Conservation (phyloP, 2,329 filamentous ascomycete genomes). For the Phoma herbarum region DNA sequence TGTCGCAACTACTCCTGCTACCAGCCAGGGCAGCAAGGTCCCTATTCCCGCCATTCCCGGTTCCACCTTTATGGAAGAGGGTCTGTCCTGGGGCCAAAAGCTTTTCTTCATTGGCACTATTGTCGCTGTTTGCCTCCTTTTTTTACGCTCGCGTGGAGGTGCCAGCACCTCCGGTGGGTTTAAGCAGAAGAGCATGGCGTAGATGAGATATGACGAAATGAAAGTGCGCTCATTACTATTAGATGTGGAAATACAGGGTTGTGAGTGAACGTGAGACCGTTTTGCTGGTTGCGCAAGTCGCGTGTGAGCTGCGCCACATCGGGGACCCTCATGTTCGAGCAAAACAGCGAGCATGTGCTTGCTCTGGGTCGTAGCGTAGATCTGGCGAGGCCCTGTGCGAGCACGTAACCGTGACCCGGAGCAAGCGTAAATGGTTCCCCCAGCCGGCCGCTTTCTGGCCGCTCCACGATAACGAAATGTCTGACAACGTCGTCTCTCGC, state of each 20-base stretch:
- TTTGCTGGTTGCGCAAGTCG: too few species aligned
- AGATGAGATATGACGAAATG: constrained; percentile 28
- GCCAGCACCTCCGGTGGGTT: constrained; percentile 26
- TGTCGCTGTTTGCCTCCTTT: constrained; percentile 53
- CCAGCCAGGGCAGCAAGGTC: constrained; percentile 28
- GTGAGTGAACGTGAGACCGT: background rate
- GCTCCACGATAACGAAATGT: constrained; percentile 11
- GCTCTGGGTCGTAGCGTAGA: constrained; percentile 9
- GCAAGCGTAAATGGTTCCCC: constrained; percentile 1
- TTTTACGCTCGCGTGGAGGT: constrained; percentile 49
- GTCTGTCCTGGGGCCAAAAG: constrained; percentile 56
- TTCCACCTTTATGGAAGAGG: constrained; percentile 36
- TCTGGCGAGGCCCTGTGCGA: constrained; percentile 22
- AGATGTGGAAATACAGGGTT: background rate
- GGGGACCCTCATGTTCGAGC: background rate
- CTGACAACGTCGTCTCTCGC: constrained; percentile 9
- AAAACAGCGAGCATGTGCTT: constrained; percentile 21
- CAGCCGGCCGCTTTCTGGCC: constrained; percentile 10
- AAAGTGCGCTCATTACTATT: constrained; percentile 15
- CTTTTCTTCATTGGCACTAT: constrained; percentile 56
- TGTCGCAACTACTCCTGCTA: constrained; percentile 39
- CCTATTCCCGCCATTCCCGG: constrained; percentile 29
- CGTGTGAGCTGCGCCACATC: background rate
- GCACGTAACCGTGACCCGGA: constrained; percentile 6
- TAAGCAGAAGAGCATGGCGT: constrained; percentile 55